Base-by-base conservation (phyloP, 208 protist genomes). In the Acanthamoeba healyi region DNA sequence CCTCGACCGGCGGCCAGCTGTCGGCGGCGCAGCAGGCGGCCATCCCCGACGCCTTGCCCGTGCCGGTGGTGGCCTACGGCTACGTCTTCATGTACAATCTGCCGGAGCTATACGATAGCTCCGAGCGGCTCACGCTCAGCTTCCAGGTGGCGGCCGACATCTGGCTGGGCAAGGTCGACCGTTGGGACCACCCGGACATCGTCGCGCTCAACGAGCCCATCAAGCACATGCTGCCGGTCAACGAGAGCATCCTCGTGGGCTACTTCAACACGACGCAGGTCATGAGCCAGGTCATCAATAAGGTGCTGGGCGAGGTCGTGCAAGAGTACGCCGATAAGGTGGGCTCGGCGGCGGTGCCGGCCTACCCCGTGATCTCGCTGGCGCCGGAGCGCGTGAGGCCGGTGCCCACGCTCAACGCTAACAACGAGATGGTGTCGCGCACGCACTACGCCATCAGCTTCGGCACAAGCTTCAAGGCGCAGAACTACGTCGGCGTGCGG, bases 181-280 rank as follows among this genome's bases (percentile, higher is more conserved):
- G 24, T 9, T 87, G 77, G 77, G 49, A 87, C 77, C 36, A 87
- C 26, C 40, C 34, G 19, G 34, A 46, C 77, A 87, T 87, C 40
- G 9, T 38, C 24, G 15, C 9, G 9, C 77, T 87, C 38, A 87
- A 87, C 38, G 17, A 7, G 24, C 17, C 9, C 10, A 74, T 74
- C 65, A 17, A 2, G 65, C 32, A 74, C 36, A 29, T 42, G 65
- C n/a, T 74, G 36, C 65, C 65, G n/a, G n/a, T 40, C n/a, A 74
- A 40, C 65, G 38, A 74, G 22, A n/a, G 17, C n/a, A 74, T 74
- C 65, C 9, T 40, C 36, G 65, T 74, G 32, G 26, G 10, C 65
- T 74, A 74, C 65, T 40, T 74, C 65, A 74, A 10, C 15, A 74
- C 65, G 65, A 26, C 65, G n/a, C 65, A 74, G 36, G 65, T 74